Percentiles rank a stretch among this genome's conserved stretches.
Conservation (phyloP, 2,329 filamentous ascomycete species). For the Cladosporium halotolerans region DNA sequence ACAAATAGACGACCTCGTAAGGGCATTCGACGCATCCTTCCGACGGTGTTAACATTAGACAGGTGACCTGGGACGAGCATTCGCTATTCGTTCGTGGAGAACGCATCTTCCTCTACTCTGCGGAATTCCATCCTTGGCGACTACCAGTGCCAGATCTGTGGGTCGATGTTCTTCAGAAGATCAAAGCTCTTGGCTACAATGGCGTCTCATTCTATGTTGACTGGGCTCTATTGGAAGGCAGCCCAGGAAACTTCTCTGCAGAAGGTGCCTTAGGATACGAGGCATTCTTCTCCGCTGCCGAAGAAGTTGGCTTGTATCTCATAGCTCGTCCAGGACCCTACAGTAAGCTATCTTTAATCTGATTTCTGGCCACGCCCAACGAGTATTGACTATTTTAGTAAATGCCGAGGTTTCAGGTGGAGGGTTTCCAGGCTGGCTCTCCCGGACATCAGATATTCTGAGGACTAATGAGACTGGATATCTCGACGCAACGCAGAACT, state of each 20-base stretch:
- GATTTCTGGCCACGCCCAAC: slow-evolving; percentile 49
- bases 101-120: slow-evolving; percentile 64
- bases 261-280: slow-evolving; percentile 67
- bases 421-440: slow-evolving; percentile 75
- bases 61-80: slow-evolving; percentile 31
- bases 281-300: slow-evolving; percentile 70
- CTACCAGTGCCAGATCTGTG: slow-evolving; percentile 58
- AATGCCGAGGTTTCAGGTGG: slow-evolving; percentile 72
- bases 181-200: slow-evolving; percentile 75
- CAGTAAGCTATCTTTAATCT: neutral
- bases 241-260: slow-evolving; percentile 61
- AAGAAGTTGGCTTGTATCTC: slow-evolving; percentile 67
- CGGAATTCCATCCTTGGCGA: slow-evolving; percentile 66
- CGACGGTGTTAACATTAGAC: neutral
- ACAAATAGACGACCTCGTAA: slow-evolving; percentile 1
- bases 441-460: slow-evolving; percentile 57
- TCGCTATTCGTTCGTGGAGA: slow-evolving; percentile 66
- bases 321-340: slow-evolving; percentile 46
- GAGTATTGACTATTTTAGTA: slow-evolving; percentile 44
- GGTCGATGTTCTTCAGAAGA: slow-evolving; percentile 73
- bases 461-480: slow-evolving; percentile 59
- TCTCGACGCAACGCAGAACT: slow-evolving; percentile 61
- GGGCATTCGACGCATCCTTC: neutral
- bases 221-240: slow-evolving; percentile 72
- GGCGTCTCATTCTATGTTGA: slow-evolving; percentile 72